Base-by-base conservation (phyloP, 768 basidiomycete genomes). In the Pholiota microspora region DNA sequence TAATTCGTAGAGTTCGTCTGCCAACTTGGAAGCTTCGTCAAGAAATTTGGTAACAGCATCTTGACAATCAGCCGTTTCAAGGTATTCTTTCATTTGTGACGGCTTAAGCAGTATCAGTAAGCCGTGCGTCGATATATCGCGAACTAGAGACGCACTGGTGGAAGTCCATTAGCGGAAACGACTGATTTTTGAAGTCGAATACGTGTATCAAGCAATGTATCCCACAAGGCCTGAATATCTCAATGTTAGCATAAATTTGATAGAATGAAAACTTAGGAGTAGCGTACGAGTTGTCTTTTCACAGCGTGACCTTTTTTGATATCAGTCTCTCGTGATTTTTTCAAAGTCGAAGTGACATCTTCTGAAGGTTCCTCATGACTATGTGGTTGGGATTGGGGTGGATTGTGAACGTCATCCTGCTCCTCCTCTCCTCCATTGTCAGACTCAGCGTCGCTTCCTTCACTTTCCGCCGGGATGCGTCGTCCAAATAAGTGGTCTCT, bases 101-200 rank as follows among this genome's bases (percentile, higher is more conserved):
- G 66, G 73, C 77, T 76, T 55, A 24, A 50, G 45, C 49, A 62
- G 49, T 49, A 28, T 57, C 53, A 58, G 53, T 49, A 29, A 57
- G 36, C 21, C 27, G 32, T 24, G n/a, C 31, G 23, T 32, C n/a
- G n/a, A 59, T 32, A 52, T 27, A 25, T 7, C 24, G 29, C 29
- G n/a, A 24, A 16, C 9, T 16, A 15, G 36, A 32, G 29, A 71
- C 85, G 60, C 64, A 87, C 92, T 29, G 59, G 64, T 29, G 90
- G 87, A 5, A 97, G 75, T 46, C 73, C 73, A 63, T 92, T 90
- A 5, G 85, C 77, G 9, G 85, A 74, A 1, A 75, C 63, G 42
- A 85, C 75, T 21, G 86, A 81, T 73, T 94, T 98, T 71, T 98
- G 96, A 40, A 97, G 70, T 23, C 86, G 86, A 67, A 98, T 98